Percentiles rank a stretch among this genome's conserved stretches.
Evolutionary conservation across 1,139 yeast species (phyloP).

Genomic region (Hyphopichia khmerensis): DNA sequence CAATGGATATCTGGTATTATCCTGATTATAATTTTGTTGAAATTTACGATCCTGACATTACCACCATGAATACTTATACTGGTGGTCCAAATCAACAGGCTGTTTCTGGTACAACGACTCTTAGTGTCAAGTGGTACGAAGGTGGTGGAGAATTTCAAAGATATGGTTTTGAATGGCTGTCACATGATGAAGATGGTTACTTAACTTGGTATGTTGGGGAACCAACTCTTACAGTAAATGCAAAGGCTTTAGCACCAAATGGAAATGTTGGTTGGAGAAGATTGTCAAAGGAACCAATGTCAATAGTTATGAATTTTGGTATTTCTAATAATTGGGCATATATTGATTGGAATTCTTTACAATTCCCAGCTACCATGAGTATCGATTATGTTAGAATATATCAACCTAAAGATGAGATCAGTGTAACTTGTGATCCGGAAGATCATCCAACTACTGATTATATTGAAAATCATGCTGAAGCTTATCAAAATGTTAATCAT

Average conservation of each 20-base stretch:
- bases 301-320: conserved; percentile 27
- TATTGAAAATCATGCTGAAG: conserved; percentile 19
- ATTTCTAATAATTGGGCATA: conserved; percentile 31
- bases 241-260: conserved; percentile 25
- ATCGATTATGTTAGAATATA: conserved; percentile 27
- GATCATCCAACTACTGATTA: conserved; percentile 26
- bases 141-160: conserved; percentile 21
- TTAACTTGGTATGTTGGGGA: conserved; percentile 29
- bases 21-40: conserved; percentile 26
- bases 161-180: conserved; percentile 25
- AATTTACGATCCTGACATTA: conserved; percentile 19
- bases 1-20: conserved; percentile 30
- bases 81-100: conserved; percentile 35
- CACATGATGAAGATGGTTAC: conserved; percentile 22
- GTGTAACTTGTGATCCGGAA: conserved; percentile 25
- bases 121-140: conserved; percentile 25
- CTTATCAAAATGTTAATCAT: conserved; percentile 21
- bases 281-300: conserved; percentile 28
- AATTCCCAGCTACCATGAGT: conserved; percentile 24
- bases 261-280: conserved; percentile 27
- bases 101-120: conserved; percentile 22
- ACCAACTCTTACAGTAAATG: conserved; percentile 21
- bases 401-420: conserved; percentile 21
- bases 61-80: conserved; percentile 28
- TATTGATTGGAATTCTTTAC: conserved; percentile 27